Base-by-base conservation (phyloP, 2,329 filamentous ascomycete genomes). In the Aspergillus amoenus region DNA sequence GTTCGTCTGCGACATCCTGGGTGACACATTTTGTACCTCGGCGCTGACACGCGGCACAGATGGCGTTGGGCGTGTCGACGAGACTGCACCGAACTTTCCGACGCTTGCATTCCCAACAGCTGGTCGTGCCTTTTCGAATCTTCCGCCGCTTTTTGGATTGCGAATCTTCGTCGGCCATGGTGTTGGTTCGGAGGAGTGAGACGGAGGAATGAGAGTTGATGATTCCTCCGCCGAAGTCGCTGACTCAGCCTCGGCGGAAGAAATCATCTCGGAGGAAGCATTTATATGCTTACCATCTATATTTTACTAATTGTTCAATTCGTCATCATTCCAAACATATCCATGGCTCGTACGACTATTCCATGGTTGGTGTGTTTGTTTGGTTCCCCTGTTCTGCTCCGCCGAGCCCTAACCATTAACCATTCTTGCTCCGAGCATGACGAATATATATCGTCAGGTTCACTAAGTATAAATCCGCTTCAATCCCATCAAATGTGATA, bases 1-100 rank as follows among this genome's bases (percentile, higher is more conserved):
- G 5, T 9, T 75, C 72, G 30, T 81, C 75, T 2, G 72, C 70
- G 22, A 76, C 76, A 49, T 82, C 80, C 59, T 85, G 82, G 58
- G 79, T 75, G 30, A 82, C 63, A 55, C 82, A 83, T 30, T 40
- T 53, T 3, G 49, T 57, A 2, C 59, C 61, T 3, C 65, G 64
- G 3, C 56, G 59, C 24, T 53, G 50, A 32, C 64, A 67, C 3
- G 53, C 51, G n/a, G 50, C 49, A 21, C 65, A 67, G 1, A 60
- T 50, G 3, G 41, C 17, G 9, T 53, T 55, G 1, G 34, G 34
- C 8, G 17, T 17, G 12, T 42, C 34, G 8, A 39, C 40, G 2
- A 58, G 52, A 9, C 32, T 46, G 21, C 56, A 58, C 9, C 51
- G 51, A 2, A 58, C 46, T 6, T 56, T 56, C 5, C 54, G 22